Conservation (phyloP, 306 rosid species). For the Lathyrus oleraceus region DNA sequence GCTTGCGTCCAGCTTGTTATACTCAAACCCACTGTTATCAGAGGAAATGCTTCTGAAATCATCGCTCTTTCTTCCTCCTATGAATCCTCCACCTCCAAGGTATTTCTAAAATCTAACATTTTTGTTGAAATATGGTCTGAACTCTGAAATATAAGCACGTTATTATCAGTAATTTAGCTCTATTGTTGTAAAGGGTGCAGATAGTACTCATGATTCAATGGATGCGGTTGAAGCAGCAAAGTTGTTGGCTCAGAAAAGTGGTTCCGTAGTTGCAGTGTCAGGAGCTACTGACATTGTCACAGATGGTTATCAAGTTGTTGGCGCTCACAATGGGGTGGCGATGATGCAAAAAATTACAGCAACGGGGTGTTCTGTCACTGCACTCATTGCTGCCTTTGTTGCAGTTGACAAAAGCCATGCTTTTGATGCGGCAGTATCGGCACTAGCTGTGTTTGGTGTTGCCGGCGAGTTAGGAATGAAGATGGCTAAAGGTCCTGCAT, state of each 20-base stretch:
- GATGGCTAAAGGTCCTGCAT: constrained; percentile 80
- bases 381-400: constrained; percentile 81
- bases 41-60: constrained; percentile 85
- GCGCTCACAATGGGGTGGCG: constrained; percentile 84
- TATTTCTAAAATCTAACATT: neutral
- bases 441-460: constrained; percentile 71
- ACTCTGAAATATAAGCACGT: too few species aligned
- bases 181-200: constrained; percentile 63
- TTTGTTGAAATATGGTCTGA: neutral
- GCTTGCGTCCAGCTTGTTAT: constrained; percentile 67
- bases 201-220: constrained; percentile 70
- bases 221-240: constrained; percentile 86
- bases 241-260: constrained; percentile 63
- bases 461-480: constrained; percentile 84
- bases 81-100: constrained; percentile 42
- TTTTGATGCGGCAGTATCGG: constrained; percentile 68
- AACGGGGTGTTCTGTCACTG: constrained; percentile 89
- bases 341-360: constrained; percentile 91
- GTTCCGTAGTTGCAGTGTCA: constrained; percentile 80
- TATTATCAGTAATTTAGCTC: constrained; percentile 32
- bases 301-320: constrained; percentile 72
- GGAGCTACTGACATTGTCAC: constrained; percentile 85
- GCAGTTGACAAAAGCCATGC: constrained; percentile 67
- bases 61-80: constrained; percentile 52
- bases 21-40: constrained; percentile 63